phyloP scores from a whole-genome alignment of 169 alveolate species.

The Plasmodium knowlesi region DNA sequence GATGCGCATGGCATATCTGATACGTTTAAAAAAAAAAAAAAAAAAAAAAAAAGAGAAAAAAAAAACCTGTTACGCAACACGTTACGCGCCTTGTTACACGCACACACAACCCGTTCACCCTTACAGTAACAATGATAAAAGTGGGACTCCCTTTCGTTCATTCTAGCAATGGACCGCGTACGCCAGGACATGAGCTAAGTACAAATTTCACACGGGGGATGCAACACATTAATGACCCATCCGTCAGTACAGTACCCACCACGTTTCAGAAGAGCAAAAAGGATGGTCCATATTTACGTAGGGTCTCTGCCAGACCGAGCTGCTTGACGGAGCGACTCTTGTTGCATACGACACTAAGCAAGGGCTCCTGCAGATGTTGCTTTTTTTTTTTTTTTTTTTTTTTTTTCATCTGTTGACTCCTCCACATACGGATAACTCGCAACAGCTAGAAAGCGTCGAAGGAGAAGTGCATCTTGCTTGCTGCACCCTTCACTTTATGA shows the following conservation, averaged over 20 bases:
- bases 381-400: background rate
- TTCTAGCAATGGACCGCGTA: background rate
- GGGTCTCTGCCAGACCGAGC: background rate
- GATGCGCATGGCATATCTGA: background rate
- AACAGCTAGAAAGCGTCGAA: slow-evolving; percentile 54
- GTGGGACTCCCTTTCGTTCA: background rate
- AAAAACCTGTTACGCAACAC: no score
- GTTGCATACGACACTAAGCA: background rate
- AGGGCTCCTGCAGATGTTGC: background rate
- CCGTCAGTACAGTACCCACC: background rate
- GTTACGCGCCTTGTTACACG: background rate
- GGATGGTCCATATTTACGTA: background rate
- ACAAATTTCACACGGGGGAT: background rate
- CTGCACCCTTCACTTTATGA: slow-evolving; percentile 37
- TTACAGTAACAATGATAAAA: background rate
- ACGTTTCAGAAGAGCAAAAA: background rate
- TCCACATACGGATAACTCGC: background rate
- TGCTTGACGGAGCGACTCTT: background rate
- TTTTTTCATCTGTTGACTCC: background rate
- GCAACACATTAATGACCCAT: background rate
- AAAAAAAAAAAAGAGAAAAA: no score
- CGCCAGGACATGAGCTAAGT: background rate
- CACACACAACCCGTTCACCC: background rate
- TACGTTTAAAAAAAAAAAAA: background rate
- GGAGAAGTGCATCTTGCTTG: slow-evolving; percentile 3